Percentiles rank a stretch among this genome's conserved stretches.
Evolutionary conservation across 306 rosid genomes (phyloP).

Genomic region (Vigna hirtella): DNA sequence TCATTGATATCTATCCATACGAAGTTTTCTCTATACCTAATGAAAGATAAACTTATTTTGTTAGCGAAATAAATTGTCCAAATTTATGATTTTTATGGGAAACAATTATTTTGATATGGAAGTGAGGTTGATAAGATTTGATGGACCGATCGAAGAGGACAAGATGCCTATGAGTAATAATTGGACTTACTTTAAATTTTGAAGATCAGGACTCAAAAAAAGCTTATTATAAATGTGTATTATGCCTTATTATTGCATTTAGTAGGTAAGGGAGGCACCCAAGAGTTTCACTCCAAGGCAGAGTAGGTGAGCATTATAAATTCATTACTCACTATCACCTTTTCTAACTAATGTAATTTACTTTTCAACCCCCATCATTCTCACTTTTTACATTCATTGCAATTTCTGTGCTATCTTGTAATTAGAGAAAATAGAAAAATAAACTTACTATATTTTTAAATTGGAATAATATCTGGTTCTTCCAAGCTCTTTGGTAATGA

Average conservation of each 20-base stretch:
- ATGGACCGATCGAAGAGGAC: conserved; percentile 14
- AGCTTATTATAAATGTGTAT: neutral
- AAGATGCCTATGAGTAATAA: conserved; percentile 9
- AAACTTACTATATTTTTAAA: neutral
- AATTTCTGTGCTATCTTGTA: neutral
- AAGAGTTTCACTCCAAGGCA: conserved; percentile 1
- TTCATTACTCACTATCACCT: conserved; percentile 8
- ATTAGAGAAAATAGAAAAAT: neutral
- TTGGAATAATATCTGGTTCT: neutral
- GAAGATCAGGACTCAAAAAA: neutral
- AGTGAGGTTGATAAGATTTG: neutral
- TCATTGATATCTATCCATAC: too few species aligned
- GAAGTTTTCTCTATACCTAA: too few species aligned
- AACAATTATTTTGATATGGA: neutral
- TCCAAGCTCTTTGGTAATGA: too few species aligned
- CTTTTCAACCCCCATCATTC: neutral
- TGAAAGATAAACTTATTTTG: too few species aligned
- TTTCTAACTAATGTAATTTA: neutral
- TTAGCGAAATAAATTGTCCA: neutral
- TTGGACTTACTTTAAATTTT: neutral
- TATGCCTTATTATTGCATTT: conserved; percentile 9
- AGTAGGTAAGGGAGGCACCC: conserved; percentile 22
- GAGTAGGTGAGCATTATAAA: conserved; percentile 11
- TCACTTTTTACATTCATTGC: neutral
- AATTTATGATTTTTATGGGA: neutral